Percentiles rank a stretch among this genome's conserved stretches.
Evolutionary conservation across 169 alveolate species (phyloP).

Genomic region (Plasmodium berghei): DNA sequence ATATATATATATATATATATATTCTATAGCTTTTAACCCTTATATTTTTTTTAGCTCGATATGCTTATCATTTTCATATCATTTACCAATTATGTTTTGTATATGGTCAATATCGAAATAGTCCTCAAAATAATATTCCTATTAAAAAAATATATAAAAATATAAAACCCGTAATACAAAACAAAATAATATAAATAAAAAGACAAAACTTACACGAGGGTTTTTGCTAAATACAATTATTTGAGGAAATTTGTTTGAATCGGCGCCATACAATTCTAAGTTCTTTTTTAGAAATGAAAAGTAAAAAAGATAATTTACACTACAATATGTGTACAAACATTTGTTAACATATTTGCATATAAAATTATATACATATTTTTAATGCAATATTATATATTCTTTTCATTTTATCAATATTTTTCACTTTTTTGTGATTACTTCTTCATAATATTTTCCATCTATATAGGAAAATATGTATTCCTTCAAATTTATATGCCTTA

Average conservation of each 20-base stretch:
- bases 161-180: background rate
- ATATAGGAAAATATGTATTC: conserved; percentile 48
- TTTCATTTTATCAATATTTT: background rate
- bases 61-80: background rate
- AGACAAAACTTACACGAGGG: conserved; percentile 33
- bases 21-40: too few relatives aligned
- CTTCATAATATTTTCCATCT: conserved; percentile 69
- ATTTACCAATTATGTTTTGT: conserved; percentile 30
- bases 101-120: conserved; percentile 29
- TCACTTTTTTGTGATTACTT: conserved; percentile 3
- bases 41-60: background rate
- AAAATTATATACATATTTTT: background rate
- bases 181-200: background rate
- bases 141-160: background rate
- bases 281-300: conserved; percentile 13
- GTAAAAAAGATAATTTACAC: background rate
- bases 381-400: conserved; percentile 2
- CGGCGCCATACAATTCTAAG: conserved; percentile 46
- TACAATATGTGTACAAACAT: background rate
- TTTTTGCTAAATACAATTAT: conserved; percentile 44
- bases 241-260: conserved; percentile 46
- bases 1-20: background rate
- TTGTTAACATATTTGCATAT: background rate
- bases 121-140: conserved; percentile 55
- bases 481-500: conserved; percentile 37